Evolutionary conservation across 73 alveolate species (phyloP), one percentile per base, ranked within the genome.

Genomic region (Urostyla sp.): DNA sequence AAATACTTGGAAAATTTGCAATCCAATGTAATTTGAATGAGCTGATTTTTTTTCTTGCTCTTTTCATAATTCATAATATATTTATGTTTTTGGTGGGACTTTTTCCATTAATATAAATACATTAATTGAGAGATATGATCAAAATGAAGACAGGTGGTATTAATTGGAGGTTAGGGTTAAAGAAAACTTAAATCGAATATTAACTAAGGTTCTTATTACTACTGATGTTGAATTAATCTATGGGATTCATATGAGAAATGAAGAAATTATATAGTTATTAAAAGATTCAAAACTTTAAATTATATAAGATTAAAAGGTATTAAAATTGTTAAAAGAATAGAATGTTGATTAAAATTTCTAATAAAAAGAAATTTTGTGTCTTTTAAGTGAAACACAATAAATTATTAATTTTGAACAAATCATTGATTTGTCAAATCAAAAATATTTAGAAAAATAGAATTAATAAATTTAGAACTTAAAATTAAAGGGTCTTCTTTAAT

Each of bases 11-110:
- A 2, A 5, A 58, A 21, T 52, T 35, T 32, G 48, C 4, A 55
- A 52, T 58, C 37, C 75, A 7, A 58, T 58, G 75, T 24, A 52
- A 35, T 58, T 58, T 58, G 75, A 58, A 21, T 7, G 75, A 58
- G 11, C 75, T n/a, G 75, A 58, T 31, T 58, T 58, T 5, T 35
- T 52, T 31, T 52, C 37, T 15, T 32, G 4, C 21, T 26, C 75
- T 30, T 32, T 18, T 32, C 4, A 58, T 6, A 2, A 23, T 16
- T 35, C 56, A n/a, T 55, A 58, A 35, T 58, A 18, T 58, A 58
- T 58, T 7, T 58, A 58, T 58, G 75, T 55, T 58, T 58, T 58
- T 58, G 75, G 75, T n/a, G 75, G 75, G 4, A 35, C 56, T 32
- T 58, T 58, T 32, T 52, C 31, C 37, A 2, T 32, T 3, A 27